Percentiles rank a stretch among this genome's conserved stretches.
phyloP scores from a whole-genome alignment of 192 early-diverging fungal species.

The Linnemannia elongata region DNA sequence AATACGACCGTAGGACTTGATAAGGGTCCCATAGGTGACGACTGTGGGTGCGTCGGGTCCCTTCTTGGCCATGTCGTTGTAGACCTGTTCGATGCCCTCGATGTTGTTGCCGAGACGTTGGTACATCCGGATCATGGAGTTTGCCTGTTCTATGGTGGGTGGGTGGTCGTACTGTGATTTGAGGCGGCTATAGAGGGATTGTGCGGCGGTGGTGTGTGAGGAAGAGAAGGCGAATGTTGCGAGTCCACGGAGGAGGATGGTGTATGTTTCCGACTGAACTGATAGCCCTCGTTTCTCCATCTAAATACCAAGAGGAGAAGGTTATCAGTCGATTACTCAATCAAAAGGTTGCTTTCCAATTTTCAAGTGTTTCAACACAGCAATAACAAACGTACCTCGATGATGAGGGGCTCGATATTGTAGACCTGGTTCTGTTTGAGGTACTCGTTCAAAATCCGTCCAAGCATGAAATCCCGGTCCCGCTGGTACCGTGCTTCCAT shows the following conservation, averaged over 20 bases:
- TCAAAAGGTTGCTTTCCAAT: no score
- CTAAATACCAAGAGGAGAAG: slow-evolving; percentile 2
- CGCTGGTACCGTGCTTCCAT: slow-evolving; percentile 3
- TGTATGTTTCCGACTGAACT: slow-evolving; percentile 40
- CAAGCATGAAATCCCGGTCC: background rate
- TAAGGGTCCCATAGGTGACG: slow-evolving; percentile 49
- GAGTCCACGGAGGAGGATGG: slow-evolving; percentile 46
- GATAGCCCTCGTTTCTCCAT: slow-evolving; percentile 47
- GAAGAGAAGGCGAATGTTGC: slow-evolving; percentile 29
- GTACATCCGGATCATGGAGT: slow-evolving; percentile 56
- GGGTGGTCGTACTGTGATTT: slow-evolving; percentile 26
- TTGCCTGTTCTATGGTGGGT: slow-evolving; percentile 37
- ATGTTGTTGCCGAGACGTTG: slow-evolving; percentile 24
- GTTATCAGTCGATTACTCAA: no score
- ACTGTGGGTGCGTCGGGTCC: slow-evolving; percentile 47
- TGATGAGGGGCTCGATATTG: background rate
- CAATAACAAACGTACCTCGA: background rate
- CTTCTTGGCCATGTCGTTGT: slow-evolving; percentile 34
- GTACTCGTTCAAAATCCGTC: background rate
- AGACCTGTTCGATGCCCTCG: slow-evolving; percentile 20
- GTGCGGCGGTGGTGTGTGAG: slow-evolving; percentile 43
- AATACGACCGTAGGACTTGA: slow-evolving; percentile 51
- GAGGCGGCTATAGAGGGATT: slow-evolving; percentile 25
- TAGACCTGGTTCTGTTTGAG: background rate
- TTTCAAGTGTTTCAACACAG: no score